Percentiles rank a stretch among this genome's conserved stretches.
Evolutionary conservation across 495 filamentous ascomycete species (phyloP).

Genomic region (Penicillium fimorum): DNA sequence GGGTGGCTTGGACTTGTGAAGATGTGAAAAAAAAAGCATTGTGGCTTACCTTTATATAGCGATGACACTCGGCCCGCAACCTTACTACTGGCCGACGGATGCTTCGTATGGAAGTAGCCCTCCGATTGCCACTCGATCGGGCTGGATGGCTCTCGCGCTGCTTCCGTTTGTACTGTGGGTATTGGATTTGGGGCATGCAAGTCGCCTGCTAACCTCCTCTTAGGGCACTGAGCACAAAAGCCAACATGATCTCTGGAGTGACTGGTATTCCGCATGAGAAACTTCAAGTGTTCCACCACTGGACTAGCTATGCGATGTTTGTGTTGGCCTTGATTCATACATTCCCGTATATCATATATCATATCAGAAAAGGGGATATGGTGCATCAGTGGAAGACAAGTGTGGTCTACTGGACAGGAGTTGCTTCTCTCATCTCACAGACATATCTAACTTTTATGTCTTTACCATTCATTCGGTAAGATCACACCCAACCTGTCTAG

Average conservation of each 20-base stretch:
- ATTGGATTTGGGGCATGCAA: slow-evolving; percentile 3
- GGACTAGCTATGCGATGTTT: slow-evolving; percentile 49
- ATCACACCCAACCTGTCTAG: neutral
- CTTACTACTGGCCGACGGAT: slow-evolving; percentile 59
- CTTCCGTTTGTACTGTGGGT: slow-evolving; percentile 52
- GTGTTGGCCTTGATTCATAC: slow-evolving; percentile 49
- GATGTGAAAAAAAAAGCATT: neutral
- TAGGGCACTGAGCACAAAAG: slow-evolving; percentile 35
- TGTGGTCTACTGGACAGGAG: slow-evolving; percentile 40
- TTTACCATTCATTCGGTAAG: slow-evolving; percentile 43
- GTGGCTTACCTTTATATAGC: slow-evolving; percentile 23
- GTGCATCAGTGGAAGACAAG: slow-evolving; percentile 41
- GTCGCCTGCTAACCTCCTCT: slow-evolving; percentile 2
- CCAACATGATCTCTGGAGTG: slow-evolving; percentile 45
- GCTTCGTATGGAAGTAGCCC: slow-evolving; percentile 49
- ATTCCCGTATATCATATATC: slow-evolving; percentile 51
- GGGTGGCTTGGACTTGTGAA: slow-evolving; percentile 23
- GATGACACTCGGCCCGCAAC: slow-evolving; percentile 50
- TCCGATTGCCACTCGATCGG: slow-evolving; percentile 51
- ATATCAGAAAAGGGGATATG: slow-evolving; percentile 48
- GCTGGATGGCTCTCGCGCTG: slow-evolving; percentile 52
- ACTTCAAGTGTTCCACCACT: slow-evolving; percentile 45
- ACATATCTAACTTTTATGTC: slow-evolving; percentile 53
- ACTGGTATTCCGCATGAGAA: slow-evolving; percentile 55
- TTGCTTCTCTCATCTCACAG: slow-evolving; percentile 48